Evolutionary conservation across 192 early-diverging fungal species (phyloP).

Genomic region (Coemansia sp.): DNA sequence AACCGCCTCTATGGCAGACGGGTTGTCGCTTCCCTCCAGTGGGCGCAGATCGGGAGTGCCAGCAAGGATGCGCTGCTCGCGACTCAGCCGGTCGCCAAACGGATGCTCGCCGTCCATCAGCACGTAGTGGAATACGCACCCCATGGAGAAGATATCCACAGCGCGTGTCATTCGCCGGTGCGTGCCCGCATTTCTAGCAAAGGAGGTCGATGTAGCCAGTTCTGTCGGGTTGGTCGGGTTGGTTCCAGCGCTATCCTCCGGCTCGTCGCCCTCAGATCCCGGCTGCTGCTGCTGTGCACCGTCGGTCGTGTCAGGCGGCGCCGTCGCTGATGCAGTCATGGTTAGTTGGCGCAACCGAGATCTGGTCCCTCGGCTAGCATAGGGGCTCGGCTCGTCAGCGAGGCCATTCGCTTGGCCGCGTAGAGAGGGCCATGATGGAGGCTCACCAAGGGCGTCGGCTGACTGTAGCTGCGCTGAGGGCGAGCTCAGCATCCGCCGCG

Average conservation of each 20-base stretch:
- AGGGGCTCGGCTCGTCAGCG: conserved; percentile 46
- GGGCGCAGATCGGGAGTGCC: conserved; percentile 72
- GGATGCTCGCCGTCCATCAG: conserved; percentile 91
- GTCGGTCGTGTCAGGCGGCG: neutral
- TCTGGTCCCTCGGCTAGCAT: conserved; percentile 50
- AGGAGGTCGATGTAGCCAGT: conserved; percentile 8
- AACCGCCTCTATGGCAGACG: conserved; percentile 80
- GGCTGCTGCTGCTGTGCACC: conserved; percentile 18
- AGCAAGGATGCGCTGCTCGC: conserved; percentile 90
- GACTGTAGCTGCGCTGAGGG: neutral
- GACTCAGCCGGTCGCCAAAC: conserved; percentile 89
- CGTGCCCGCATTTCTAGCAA: conserved; percentile 11
- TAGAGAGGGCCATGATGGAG: conserved; percentile 38
- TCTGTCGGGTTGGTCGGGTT: conserved; percentile 23
- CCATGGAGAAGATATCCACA: conserved; percentile 95
- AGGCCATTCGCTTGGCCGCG: neutral
- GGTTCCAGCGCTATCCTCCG: conserved; percentile 31
- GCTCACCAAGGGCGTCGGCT: conserved; percentile 5
- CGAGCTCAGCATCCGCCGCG: conserved; percentile 18
- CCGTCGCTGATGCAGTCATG: conserved; percentile 11
- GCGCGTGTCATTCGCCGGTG: conserved; percentile 73
- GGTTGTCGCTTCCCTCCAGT: conserved; percentile 67
- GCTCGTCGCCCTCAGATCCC: conserved; percentile 25
- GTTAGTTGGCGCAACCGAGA: conserved; percentile 42
- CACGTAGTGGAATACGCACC: conserved; percentile 95